phyloP scores from a whole-genome alignment of 257 asterid genomes.

The Salvia splendens region DNA sequence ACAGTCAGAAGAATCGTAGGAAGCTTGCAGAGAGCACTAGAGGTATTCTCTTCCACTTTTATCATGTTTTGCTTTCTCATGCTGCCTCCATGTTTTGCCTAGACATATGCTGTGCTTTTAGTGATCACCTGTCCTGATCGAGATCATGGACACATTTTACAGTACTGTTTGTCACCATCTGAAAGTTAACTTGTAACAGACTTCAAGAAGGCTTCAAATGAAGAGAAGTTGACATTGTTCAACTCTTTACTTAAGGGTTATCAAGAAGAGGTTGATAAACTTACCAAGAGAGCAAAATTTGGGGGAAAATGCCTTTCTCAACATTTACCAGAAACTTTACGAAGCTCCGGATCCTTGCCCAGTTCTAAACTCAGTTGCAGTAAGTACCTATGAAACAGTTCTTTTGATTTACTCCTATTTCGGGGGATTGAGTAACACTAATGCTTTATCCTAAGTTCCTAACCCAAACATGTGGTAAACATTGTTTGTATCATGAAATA shows the following conservation, averaged over 20 bases:
- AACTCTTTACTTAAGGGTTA: constrained; percentile 90
- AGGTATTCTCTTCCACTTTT: constrained; percentile 49
- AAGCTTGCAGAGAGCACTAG: constrained; percentile 99
- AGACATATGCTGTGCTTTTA: no score
- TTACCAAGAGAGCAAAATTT: constrained; percentile 91
- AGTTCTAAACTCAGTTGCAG: constrained; percentile 77
- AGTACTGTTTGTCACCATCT: constrained; percentile 16
- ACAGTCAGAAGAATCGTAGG: constrained; percentile 95
- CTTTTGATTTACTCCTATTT: no score
- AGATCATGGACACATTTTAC: constrained; percentile 1
- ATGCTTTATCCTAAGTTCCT: constrained; percentile 11
- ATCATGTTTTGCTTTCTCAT: neutral
- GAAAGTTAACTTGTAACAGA: constrained; percentile 46
- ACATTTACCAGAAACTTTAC: constrained; percentile 93
- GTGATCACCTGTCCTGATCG: no score
- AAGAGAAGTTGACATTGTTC: constrained; percentile 79
- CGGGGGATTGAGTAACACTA: neutral
- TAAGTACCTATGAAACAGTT: constrained; percentile 40
- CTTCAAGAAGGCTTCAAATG: constrained; percentile 92
- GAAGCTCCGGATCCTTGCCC: constrained; percentile 99
- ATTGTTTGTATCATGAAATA: constrained; percentile 22
- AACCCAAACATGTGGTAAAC: constrained; percentile 2
- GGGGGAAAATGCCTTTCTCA: constrained; percentile 98
- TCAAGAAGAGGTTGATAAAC: constrained; percentile 99
- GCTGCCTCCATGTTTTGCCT: no score